Conservation (phyloP, 768 basidiomycete genomes). For the Myochromella boudieri region DNA sequence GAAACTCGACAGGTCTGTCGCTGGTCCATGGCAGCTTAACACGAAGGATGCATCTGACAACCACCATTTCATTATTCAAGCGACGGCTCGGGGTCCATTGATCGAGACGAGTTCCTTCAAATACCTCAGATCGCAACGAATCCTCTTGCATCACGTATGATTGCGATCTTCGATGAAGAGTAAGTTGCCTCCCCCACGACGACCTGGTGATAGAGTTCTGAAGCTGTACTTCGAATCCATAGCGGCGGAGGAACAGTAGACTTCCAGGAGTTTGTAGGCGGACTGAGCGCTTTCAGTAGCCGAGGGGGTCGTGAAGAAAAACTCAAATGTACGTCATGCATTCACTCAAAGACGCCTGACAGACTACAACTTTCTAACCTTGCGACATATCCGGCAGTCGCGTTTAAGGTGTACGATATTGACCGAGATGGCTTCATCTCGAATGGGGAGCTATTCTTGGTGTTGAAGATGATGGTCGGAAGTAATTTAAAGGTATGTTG, state of each 20-base stretch:
- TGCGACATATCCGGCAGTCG: slow-evolving; percentile 56
- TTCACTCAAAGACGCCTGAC: neutral
- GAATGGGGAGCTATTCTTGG: slow-evolving; percentile 97
- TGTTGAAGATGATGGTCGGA: slow-evolving; percentile 99
- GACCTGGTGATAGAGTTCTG: slow-evolving; percentile 5
- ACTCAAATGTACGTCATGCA: slow-evolving; percentile 70
- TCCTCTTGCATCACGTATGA: slow-evolving; percentile 95
- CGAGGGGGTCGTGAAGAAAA: slow-evolving; percentile 97
- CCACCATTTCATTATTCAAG: slow-evolving; percentile 35
- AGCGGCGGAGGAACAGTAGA: slow-evolving; percentile 99
- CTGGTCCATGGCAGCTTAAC: neutral
- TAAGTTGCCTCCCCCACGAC: slow-evolving; percentile 42
- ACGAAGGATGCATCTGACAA: neutral
- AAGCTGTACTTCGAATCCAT: slow-evolving; percentile 6
- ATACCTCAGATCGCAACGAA: slow-evolving; percentile 99
- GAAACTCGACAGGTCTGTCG: slow-evolving; percentile 89
- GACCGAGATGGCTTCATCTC: slow-evolving; percentile 97
- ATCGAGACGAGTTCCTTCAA: slow-evolving; percentile 97
- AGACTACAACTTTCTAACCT: neutral
- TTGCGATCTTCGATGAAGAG: slow-evolving; percentile 99
- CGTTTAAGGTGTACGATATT: slow-evolving; percentile 99
- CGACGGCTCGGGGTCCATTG: slow-evolving; percentile 96
- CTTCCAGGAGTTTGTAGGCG: slow-evolving; percentile 98
- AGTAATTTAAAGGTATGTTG: slow-evolving; percentile 87
- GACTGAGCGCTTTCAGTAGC: slow-evolving; percentile 95